Base-by-base conservation (phyloP, 495 filamentous ascomycete species). In the Gamarada debralockiae region DNA sequence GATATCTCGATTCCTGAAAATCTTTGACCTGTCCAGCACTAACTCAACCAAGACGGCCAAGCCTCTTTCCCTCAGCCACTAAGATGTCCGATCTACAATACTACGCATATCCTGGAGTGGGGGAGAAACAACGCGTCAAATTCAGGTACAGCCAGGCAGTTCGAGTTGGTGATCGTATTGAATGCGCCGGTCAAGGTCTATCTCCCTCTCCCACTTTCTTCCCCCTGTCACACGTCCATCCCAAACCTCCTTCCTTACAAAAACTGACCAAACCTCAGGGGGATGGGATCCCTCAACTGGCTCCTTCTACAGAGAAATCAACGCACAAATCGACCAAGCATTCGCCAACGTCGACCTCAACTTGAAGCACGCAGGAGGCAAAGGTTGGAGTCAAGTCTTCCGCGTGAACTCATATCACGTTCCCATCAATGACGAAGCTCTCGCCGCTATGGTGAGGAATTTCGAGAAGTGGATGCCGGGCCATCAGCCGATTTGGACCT, bases 331-430 rank as follows among this genome's bases (percentile, higher is more conserved):
- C 48, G 76, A 78, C 33, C 71, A 73, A 43, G 73, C 79, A 0
- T 82, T 83, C 60, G 65, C 58, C 1, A 83, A 81, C 50, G 70
- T 83, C 17, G 72, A 82, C 3, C 51, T 64, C 0, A 65, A 61
- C 23, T 60, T 80, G 22, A 71, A 70, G 44, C 31, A 71, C 24
- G 78, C 77, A 3, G 80, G 80, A 2, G 76, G 78, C 0, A 73
- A 76, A 41, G 79, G 78, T n/a, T 81, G 80, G 80, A 59, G 59
- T 9, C 77, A 83, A 59, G 80, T 81, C 9, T 82, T 66, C 61
- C 64, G 66, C 1, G 68, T 81, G 8, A 71, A 68, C 22, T 70
- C 69, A 2, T 82, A 83, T 48, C 70, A 73, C 48, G 55, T 69
- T 4, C 59, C 62, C 0, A 63, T 79, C 15, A 70, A 75, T 43